Percentiles rank a stretch among this genome's conserved stretches.
phyloP scores from a whole-genome alignment of 1,139 yeast genomes.

The Geotrichum europaeum region DNA sequence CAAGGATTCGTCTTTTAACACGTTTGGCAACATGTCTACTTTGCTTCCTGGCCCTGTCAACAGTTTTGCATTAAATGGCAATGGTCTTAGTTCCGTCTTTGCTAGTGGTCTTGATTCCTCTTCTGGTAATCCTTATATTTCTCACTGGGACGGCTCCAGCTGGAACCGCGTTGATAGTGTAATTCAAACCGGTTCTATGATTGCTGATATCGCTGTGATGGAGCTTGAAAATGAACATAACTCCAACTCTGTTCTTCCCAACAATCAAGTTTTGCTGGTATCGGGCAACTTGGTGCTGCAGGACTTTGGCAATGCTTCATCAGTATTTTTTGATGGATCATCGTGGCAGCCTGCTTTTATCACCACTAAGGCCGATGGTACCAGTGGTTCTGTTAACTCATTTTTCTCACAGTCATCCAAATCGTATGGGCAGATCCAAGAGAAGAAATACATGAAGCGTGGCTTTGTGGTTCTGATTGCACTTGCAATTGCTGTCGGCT shows the following conservation, averaged over 20 bases:
- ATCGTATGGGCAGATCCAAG: conserved; percentile 21
- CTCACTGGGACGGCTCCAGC: conserved; percentile 32
- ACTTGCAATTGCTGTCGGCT: conserved; percentile 79
- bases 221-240: conserved; percentile 32
- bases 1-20: conserved; percentile 29
- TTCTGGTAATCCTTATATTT: conserved; percentile 29
- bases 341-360: conserved; percentile 66
- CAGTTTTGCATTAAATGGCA: conserved; percentile 47
- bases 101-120: conserved; percentile 48
- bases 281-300: conserved; percentile 55
- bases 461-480: conserved; percentile 89
- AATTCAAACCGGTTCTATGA: conserved; percentile 31
- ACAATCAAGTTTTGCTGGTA: conserved; percentile 47
- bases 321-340: conserved; percentile 65
- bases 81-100: conserved; percentile 46
- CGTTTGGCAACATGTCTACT: conserved; percentile 22
- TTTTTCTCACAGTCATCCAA: conserved; percentile 23
- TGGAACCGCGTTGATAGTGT: conserved; percentile 36
- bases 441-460: conserved; percentile 31
- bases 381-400: conserved; percentile 26
- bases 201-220: conserved; percentile 34
- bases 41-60: conserved; percentile 41
- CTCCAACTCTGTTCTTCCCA: conserved; percentile 38
- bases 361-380: conserved; percentile 32
- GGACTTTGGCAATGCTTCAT: conserved; percentile 54